phyloP scores from a whole-genome alignment of 257 asterid genomes.

The Lithospermum erythrorhizon region DNA sequence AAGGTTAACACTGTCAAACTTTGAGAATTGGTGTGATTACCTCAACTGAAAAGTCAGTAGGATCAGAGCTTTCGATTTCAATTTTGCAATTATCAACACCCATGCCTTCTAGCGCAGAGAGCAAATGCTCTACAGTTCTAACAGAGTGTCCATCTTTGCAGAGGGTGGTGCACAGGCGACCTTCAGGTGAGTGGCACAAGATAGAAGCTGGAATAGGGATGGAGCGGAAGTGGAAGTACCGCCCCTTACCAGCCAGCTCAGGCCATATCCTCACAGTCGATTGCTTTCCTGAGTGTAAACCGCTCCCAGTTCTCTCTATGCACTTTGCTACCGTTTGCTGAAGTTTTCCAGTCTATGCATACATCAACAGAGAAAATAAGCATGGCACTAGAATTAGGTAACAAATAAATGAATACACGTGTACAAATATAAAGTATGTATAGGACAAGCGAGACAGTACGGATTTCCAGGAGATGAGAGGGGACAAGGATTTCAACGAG shows the following conservation, averaged over 20 bases:
- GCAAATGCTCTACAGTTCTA: slow-evolving; percentile 82
- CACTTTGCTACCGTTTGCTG: slow-evolving; percentile 63
- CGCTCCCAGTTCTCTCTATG: slow-evolving; percentile 57
- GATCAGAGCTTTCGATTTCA: slow-evolving; percentile 40
- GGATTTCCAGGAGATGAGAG: slow-evolving; percentile 60
- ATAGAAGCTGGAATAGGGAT: slow-evolving; percentile 55
- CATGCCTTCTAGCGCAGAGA: slow-evolving; percentile 79
- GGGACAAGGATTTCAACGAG: slow-evolving; percentile 27
- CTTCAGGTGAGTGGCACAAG: slow-evolving; percentile 34
- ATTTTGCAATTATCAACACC: slow-evolving; percentile 82
- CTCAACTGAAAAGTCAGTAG: slow-evolving; percentile 46
- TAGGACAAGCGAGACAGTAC: slow-evolving; percentile 18
- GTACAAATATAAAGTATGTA: neutral
- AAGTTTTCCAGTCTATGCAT: slow-evolving; percentile 60
- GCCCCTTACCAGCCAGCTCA: slow-evolving; percentile 55
- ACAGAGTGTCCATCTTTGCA: slow-evolving; percentile 52
- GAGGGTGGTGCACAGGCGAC: slow-evolving; percentile 71
- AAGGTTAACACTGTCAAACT: no score
- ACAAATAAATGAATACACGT: neutral
- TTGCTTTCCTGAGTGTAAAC: slow-evolving; percentile 73
- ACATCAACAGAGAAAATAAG: slow-evolving; percentile 5
- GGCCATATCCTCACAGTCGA: slow-evolving; percentile 57
- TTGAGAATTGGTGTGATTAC: slow-evolving; percentile 21
- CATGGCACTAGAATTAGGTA: neutral
- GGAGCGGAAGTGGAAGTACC: slow-evolving; percentile 52